Percentiles rank a stretch among this genome's conserved stretches.
These are phyloP conservation scores for Citrus mangshanensis DNA, from an alignment of 345 rosid genomes.

Conservation along the genomic window DNA sequence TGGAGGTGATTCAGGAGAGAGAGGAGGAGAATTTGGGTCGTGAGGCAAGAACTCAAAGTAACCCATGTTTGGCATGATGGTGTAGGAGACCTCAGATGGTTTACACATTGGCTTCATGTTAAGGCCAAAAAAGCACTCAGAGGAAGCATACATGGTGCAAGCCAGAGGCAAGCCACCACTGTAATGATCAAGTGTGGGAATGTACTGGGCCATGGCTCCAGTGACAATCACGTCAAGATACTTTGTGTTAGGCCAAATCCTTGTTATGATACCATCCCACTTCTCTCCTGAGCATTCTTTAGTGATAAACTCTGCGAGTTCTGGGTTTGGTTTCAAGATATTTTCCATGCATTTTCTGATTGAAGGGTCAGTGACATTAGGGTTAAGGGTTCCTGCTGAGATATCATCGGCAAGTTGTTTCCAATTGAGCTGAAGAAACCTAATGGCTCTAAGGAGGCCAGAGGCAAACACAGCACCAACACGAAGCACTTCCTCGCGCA, in stretches of 20 bases:
- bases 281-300: conserved; percentile 48
- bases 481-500: conserved; percentile 71
- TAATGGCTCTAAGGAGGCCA: conserved; percentile 77
- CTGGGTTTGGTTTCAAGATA: conserved; percentile 56
- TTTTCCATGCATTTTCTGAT: conserved; percentile 40
- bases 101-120: conserved; percentile 75
- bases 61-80: conserved; percentile 92
- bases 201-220: conserved; percentile 96
- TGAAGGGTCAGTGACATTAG: conserved; percentile 47
- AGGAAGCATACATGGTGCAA: conserved; percentile 94
- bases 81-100: conserved; percentile 83
- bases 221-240: conserved; percentile 92
- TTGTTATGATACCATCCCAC: conserved; percentile 70
- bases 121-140: conserved; percentile 89
- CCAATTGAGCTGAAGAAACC: conserved; percentile 77
- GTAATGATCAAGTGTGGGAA: conserved; percentile 81
- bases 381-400: conserved; percentile 54
- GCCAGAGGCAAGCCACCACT: conserved; percentile 78
- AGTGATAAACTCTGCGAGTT: conserved; percentile 53
- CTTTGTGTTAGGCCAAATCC: conserved; percentile 87
- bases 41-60: conserved; percentile 78
- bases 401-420: conserved; percentile 55
- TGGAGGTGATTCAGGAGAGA: conserved; percentile 30
- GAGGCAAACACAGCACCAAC: conserved; percentile 93
- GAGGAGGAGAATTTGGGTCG: neutral